These are phyloP conservation scores for Cercospora sp. DNA, from an alignment of 2,329 filamentous ascomycete species.

Conservation along the genomic window DNA sequence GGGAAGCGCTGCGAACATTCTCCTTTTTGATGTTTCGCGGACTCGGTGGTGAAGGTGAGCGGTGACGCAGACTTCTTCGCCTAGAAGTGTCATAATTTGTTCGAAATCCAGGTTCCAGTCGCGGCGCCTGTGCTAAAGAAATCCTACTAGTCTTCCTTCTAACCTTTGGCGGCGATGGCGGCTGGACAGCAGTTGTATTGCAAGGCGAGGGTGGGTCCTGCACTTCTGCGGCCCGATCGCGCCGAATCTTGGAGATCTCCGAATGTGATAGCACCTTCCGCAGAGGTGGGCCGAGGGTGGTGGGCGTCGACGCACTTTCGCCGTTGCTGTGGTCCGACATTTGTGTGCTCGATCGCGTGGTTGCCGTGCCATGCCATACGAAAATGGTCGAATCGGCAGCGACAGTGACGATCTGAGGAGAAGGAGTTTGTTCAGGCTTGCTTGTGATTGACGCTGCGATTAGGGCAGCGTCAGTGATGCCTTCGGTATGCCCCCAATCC, in stretches of 20 bases:
- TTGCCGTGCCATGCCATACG: slow-evolving; percentile 44
- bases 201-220: slow-evolving; percentile 38
- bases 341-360: slow-evolving; percentile 15
- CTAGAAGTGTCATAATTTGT: slow-evolving; percentile 27
- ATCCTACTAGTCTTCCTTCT: slow-evolving; percentile 57
- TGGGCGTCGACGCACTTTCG: slow-evolving; percentile 14
- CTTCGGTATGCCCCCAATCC: slow-evolving; percentile 94
- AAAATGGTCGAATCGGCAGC: slow-evolving; percentile 55
- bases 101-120: slow-evolving; percentile 45
- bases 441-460: slow-evolving; percentile 41
- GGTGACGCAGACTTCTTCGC: slow-evolving; percentile 34
- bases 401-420: slow-evolving; percentile 47
- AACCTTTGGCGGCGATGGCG: slow-evolving; percentile 53
- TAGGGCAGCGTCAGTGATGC: slow-evolving; percentile 81
- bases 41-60: slow-evolving; percentile 48
- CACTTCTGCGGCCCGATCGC: slow-evolving; percentile 47
- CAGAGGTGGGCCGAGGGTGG: slow-evolving; percentile 68
- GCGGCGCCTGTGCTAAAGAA: slow-evolving; percentile 49
- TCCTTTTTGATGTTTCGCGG: slow-evolving; percentile 27
- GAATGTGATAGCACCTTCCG: slow-evolving; percentile 83
- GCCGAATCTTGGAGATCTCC: slow-evolving; percentile 77
- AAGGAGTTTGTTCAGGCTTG: slow-evolving; percentile 42
- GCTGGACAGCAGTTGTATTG: slow-evolving; percentile 45
- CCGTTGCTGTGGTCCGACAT: slow-evolving; percentile 17
- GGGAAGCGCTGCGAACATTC: slow-evolving; percentile 46